Conservation (phyloP, 495 filamentous ascomycete genomes). For the Aspergillus cristatus region DNA sequence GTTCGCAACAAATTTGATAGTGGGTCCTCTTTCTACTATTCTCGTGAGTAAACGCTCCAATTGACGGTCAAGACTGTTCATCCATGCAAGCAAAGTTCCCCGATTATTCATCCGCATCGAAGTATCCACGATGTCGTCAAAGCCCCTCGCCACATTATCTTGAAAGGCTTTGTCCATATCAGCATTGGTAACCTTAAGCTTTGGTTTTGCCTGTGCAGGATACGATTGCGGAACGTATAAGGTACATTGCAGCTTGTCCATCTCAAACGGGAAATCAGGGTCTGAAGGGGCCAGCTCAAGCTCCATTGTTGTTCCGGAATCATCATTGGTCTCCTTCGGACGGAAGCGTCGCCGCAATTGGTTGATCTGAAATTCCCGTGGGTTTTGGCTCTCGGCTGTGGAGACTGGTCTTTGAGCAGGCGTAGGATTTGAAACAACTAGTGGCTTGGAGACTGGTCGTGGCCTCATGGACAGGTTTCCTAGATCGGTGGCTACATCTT, state of each 20-base stretch:
- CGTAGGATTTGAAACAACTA: slow-evolving; percentile 8
- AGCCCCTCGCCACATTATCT: slow-evolving; percentile 73
- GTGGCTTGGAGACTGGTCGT: slow-evolving; percentile 6
- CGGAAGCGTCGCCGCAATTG: slow-evolving; percentile 67
- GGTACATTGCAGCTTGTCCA: slow-evolving; percentile 61
- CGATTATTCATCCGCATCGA: slow-evolving; percentile 36
- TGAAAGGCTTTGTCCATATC: slow-evolving; percentile 75
- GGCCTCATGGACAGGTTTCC: slow-evolving; percentile 7
- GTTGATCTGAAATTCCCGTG: slow-evolving; percentile 65
- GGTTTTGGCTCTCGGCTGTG: slow-evolving; percentile 53
- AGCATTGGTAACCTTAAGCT: slow-evolving; percentile 58
- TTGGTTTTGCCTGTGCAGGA: slow-evolving; percentile 43
- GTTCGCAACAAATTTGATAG: slow-evolving; percentile 69
- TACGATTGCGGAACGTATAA: slow-evolving; percentile 60
- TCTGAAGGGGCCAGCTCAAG: slow-evolving; percentile 73
- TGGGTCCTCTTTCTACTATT: slow-evolving; percentile 65
- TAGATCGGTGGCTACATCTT: slow-evolving; percentile 3
- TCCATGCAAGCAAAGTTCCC: slow-evolving; percentile 55
- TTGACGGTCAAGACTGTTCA: slow-evolving; percentile 65
- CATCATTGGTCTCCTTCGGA: slow-evolving; percentile 46
- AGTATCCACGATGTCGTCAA: slow-evolving; percentile 53
- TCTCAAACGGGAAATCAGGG: slow-evolving; percentile 76
- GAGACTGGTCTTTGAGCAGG: slow-evolving; percentile 55
- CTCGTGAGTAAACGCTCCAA: slow-evolving; percentile 60
- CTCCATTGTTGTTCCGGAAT: slow-evolving; percentile 45